These are phyloP conservation scores for Podochytrium sp. DNA, from an alignment of 192 early-diverging fungal genomes.

Conservation along the genomic window DNA sequence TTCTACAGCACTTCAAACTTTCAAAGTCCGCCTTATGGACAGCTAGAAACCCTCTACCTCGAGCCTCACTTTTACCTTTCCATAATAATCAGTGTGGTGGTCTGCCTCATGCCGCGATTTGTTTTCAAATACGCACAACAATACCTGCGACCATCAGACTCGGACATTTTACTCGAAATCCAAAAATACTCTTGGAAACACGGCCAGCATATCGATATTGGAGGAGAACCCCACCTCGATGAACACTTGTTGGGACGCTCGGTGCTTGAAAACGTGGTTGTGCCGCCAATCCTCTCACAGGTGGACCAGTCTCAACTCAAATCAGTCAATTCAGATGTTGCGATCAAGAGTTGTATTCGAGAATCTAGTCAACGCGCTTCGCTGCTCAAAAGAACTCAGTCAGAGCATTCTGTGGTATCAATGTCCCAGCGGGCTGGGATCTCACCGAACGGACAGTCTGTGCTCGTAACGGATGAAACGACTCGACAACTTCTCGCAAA, in stretches of 20 bases:
- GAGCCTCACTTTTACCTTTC: conserved; percentile 77
- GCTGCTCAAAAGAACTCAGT: conserved; percentile 12
- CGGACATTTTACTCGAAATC: conserved; percentile 52
- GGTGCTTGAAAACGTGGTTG: neutral
- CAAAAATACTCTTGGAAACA: conserved; percentile 45
- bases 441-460: neutral
- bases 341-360: conserved; percentile 2
- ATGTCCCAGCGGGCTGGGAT: neutral
- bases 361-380: conserved; percentile 8
- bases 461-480: conserved; percentile 11
- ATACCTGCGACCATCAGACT: conserved; percentile 47
- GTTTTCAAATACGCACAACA: conserved; percentile 63
- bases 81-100: conserved; percentile 67
- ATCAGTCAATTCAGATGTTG: conserved; percentile 9
- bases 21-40: conserved; percentile 69
- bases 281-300: neutral
- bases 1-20: conserved; percentile 61
- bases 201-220: conserved; percentile 27
- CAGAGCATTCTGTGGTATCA: conserved; percentile 18
- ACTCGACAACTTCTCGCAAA: neutral
- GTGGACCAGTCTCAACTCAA: neutral
- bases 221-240: neutral
- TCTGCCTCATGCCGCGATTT: conserved; percentile 75
- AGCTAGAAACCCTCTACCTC: conserved; percentile 66
- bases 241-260: neutral